Conservation (phyloP, 345 rosid species). For the Citrus hindsii region DNA sequence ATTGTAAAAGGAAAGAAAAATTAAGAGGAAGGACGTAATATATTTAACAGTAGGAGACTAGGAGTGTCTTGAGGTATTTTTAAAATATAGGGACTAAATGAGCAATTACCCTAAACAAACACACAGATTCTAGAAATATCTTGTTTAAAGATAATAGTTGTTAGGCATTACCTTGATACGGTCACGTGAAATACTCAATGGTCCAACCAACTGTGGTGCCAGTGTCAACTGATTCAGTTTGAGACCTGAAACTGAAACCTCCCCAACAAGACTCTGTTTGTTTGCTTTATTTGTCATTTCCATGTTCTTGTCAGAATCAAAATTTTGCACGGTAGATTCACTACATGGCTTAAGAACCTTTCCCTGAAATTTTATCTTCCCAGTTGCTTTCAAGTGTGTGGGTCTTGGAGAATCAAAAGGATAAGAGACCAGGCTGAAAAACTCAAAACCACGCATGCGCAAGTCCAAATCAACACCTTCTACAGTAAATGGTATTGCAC, state of each 20-base stretch:
- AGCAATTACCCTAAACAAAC: neutral
- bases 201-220: constrained; percentile 89
- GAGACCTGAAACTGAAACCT: constrained; percentile 80
- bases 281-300: constrained; percentile 27
- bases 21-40: too few relatives aligned
- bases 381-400: constrained; percentile 89
- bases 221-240: constrained; percentile 88
- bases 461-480: constrained; percentile 94
- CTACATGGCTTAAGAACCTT: constrained; percentile 47
- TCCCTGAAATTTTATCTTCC: constrained; percentile 86
- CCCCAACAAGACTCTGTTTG: constrained; percentile 62
- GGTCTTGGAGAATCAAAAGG: constrained; percentile 97
- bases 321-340: constrained; percentile 25
- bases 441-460: constrained; percentile 96
- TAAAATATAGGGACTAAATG: too few relatives aligned
- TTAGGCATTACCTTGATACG: constrained; percentile 59
- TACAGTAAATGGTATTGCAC: constrained; percentile 56
- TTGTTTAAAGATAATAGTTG: constrained; percentile 1
- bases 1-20: too few relatives aligned
- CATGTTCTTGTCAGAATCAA: constrained; percentile 27
- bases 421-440: constrained; percentile 80
- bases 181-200: constrained; percentile 70
- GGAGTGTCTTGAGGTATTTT: too few relatives aligned
- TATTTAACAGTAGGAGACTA: too few relatives aligned
- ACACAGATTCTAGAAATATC: neutral